These are phyloP conservation scores for Cnidoscolus chayamansa DNA, from an alignment of 441 rosid species.

Conservation along the genomic window DNA sequence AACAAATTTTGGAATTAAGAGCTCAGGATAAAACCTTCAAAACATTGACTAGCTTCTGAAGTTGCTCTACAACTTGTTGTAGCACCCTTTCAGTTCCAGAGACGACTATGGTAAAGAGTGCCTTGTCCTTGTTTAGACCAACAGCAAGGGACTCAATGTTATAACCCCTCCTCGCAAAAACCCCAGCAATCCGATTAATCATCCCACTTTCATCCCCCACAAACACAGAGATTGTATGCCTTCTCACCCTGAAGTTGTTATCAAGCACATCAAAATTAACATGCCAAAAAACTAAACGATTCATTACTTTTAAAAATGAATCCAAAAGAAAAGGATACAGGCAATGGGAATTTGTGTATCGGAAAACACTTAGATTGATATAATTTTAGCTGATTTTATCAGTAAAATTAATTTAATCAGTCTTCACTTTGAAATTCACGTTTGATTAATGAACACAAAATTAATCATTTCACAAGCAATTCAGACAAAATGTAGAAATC, in stretches of 20 bases:
- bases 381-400: neutral
- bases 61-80: conserved; percentile 77
- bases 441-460: too few relatives aligned
- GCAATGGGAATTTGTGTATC: neutral
- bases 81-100: conserved; percentile 67
- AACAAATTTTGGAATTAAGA: neutral
- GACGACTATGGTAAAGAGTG: conserved; percentile 79
- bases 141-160: conserved; percentile 91
- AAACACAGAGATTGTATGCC: conserved; percentile 76
- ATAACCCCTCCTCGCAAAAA: conserved; percentile 84
- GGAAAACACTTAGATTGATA: neutral
- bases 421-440: neutral
- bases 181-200: conserved; percentile 86
- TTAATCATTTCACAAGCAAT: too few relatives aligned
- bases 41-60: conserved; percentile 84
- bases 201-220: conserved; percentile 94
- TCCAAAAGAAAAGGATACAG: neutral
- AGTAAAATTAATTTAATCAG: neutral
- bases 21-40: conserved; percentile 45
- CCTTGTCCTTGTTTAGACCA: conserved; percentile 81
- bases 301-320: neutral
- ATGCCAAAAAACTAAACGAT: neutral
- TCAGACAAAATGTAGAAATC: neutral
- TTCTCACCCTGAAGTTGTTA: conserved; percentile 44
- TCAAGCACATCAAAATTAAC: neutral